Evolutionary conservation across 1,284 basidiomycete species (phyloP), one percentile per base, ranked within the genome.

Genomic region (Schizophyllum commune): DNA sequence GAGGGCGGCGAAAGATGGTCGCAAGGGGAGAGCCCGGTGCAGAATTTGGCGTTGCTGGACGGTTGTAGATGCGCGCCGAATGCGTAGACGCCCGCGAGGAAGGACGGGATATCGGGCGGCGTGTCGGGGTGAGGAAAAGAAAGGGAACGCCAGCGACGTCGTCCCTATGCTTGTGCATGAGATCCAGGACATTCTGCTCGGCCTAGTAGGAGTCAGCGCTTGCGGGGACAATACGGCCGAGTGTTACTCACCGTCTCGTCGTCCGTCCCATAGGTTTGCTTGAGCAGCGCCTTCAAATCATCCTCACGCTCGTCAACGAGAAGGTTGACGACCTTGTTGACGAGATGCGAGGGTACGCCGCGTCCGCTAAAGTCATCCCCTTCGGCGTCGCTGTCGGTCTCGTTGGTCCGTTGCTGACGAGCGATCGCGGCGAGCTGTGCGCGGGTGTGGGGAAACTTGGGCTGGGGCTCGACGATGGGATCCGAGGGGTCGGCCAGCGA

Each of bases 121-220:
- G 83, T 33, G 84, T 89, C 11, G 89, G 86, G 8, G 89, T 91
- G 58, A 92, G 77, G 73, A 89, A 90, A 59, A 90, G 75, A 70
- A 93, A 92, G 0, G 91, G 91, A 4, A 92, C 88, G 20, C 88
- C 88, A 53, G 88, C 87, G 56, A 88, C 75, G 71, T 93, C 91
- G 76, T 92, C 91, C 62, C 84, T 80, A 71, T 92, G 89, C 73
- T 88, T 89, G 73, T 93, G 91, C 91, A 93, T 92, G 63, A 93
- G 80, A 69, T 92, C 89, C 32, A 93, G 79, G 61, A 92, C 86
- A 70, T 84, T 81, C 66, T 90, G 85, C 69, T 92, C 90, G 58
- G 89, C 77, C 86, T 91, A 68, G 6, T 58, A 61, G 56, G 56
- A 33, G 57, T 32, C 22, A 55, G 15, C 34, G 20, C 60, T 58